phyloP scores from a whole-genome alignment of 805 yeast genomes.

The Yarrowia osloensis region DNA sequence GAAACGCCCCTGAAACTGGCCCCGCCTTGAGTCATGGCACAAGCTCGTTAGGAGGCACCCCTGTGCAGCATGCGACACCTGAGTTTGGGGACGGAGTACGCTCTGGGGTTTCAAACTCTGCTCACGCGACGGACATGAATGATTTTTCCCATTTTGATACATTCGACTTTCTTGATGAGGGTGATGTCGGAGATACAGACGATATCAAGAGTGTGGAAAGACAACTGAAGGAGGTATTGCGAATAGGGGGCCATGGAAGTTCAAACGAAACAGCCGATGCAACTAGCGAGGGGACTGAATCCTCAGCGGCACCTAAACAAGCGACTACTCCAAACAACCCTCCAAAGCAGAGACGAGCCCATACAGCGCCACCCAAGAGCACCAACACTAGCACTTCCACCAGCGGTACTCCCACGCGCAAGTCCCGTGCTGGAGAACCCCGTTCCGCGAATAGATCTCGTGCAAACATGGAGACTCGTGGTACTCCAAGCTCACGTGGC shows the following conservation, averaged over 20 bases:
- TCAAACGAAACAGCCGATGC: not conserved
- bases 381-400: not conserved
- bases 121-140: constrained; percentile 49
- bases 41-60: not conserved
- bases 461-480: not conserved
- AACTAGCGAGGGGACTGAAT: not conserved
- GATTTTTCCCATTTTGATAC: constrained; percentile 73
- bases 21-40: not conserved
- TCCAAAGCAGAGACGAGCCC: not conserved
- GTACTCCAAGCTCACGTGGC: not conserved
- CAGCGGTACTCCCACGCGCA: not conserved
- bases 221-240: constrained; percentile 1
- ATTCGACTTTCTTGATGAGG: constrained; percentile 94
- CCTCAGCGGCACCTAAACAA: not conserved
- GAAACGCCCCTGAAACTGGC: not conserved
- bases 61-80: not conserved
- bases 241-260: not conserved
- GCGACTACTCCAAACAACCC: not conserved
- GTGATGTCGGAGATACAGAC: constrained; percentile 49
- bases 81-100: not conserved
- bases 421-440: not conserved
- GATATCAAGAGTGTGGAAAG: constrained; percentile 2
- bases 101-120: not conserved
- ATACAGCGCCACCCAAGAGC: not conserved
- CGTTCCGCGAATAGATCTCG: not conserved